Percentiles rank a stretch among this genome's conserved stretches.
Evolutionary conservation across 2,329 filamentous ascomycete genomes (phyloP).

Genomic region (Fusarium pseudonygamai): DNA sequence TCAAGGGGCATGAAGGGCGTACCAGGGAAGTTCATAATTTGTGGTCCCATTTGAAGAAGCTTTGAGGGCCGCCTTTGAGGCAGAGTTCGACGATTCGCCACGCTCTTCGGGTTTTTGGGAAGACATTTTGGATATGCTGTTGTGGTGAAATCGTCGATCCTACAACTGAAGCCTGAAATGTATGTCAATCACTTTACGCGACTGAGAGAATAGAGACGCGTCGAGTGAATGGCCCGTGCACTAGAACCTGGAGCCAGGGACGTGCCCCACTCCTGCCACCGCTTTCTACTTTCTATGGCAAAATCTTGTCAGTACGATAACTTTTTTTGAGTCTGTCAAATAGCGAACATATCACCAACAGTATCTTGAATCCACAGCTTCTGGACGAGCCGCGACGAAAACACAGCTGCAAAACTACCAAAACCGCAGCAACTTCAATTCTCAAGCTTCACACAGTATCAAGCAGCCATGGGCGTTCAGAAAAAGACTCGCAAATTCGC

Average conservation of each 20-base stretch:
- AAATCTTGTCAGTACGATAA: slow-evolving; percentile 40
- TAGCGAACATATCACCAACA: slow-evolving; percentile 16
- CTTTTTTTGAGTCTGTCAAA: slow-evolving; percentile 38
- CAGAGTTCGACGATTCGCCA: slow-evolving; percentile 70
- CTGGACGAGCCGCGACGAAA: not conserved
- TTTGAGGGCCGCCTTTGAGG: slow-evolving; percentile 64
- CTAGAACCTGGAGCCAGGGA: not conserved
- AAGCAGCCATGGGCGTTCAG: slow-evolving; percentile 77
- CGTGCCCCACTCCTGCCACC: slow-evolving; percentile 40
- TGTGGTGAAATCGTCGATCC: slow-evolving; percentile 14
- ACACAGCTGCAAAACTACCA: not conserved
- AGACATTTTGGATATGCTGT: slow-evolving; percentile 54
- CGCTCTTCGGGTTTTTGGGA: slow-evolving; percentile 59
- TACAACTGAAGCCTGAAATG: slow-evolving; percentile 34
- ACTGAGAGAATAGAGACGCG: slow-evolving; percentile 47
- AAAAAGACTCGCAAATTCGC: slow-evolving; percentile 96
- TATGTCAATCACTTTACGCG: slow-evolving; percentile 50
- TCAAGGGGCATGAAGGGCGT: slow-evolving; percentile 35
- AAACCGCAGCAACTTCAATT: not conserved
- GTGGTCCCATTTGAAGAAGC: slow-evolving; percentile 59
- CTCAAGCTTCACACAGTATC: not conserved
- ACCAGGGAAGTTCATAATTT: slow-evolving; percentile 85
- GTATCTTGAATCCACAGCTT: slow-evolving; percentile 8
- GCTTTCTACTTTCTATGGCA: slow-evolving; percentile 41
- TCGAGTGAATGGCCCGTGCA: slow-evolving; percentile 46